phyloP scores from a whole-genome alignment of 768 basidiomycete genomes.

The Auriscalpium microsporum region DNA sequence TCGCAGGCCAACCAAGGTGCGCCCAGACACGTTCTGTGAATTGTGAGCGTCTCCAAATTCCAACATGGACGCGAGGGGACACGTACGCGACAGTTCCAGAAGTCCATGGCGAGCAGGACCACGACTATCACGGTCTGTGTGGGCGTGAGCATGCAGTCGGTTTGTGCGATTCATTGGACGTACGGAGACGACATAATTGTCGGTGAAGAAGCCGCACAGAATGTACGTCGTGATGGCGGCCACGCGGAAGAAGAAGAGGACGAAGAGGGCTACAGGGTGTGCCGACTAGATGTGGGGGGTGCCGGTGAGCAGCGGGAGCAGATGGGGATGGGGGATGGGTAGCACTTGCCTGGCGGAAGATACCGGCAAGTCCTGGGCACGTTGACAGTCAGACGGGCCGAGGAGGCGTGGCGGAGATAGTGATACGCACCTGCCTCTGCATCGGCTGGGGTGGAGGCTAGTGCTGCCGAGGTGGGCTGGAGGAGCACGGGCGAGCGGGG shows the following conservation, averaged over 20 bases:
- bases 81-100: conserved; percentile 92
- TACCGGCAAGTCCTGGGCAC: conserved; percentile 54
- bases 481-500: conserved; percentile 42
- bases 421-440: conserved; percentile 63
- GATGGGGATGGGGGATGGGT: background rate
- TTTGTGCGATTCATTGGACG: conserved; percentile 18
- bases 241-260: conserved; percentile 81
- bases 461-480: conserved; percentile 31
- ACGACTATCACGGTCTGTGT: conserved; percentile 82
- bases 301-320: background rate
- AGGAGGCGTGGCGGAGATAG: background rate
- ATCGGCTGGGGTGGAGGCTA: conserved; percentile 52
- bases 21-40: conserved; percentile 83
- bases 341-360: conserved; percentile 60
- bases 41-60: background rate
- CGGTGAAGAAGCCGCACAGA: conserved; percentile 83
- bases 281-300: conserved; percentile 54
- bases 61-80: background rate
- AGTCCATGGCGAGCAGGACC: conserved; percentile 91
- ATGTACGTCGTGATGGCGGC: conserved; percentile 89
- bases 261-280: conserved; percentile 77
- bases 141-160: background rate
- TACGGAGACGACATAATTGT: conserved; percentile 90
- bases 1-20: conserved; percentile 87
- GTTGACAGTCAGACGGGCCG: too few species aligned